A percentile compares a stretch with the other conserved stretches of the same genome.
phyloP scores from a whole-genome alignment of 805 yeast genomes.

The Sugiyamaella smithiae region DNA sequence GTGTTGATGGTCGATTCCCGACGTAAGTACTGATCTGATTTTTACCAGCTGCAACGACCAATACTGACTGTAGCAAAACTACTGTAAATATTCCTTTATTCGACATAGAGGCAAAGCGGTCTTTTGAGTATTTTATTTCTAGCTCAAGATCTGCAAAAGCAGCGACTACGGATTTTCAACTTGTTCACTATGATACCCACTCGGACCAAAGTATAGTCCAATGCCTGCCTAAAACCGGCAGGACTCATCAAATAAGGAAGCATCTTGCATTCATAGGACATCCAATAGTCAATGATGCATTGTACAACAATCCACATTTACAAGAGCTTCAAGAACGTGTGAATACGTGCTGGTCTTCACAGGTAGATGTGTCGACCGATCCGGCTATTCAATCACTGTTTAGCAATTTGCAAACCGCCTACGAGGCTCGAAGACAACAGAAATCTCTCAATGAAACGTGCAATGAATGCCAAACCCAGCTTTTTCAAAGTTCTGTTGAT shows the following conservation, averaged over 20 bases:
- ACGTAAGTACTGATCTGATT: not conserved
- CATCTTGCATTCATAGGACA: conserved; percentile 80
- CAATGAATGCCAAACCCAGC: conserved; percentile 55
- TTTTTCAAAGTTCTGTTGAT: conserved; percentile 75
- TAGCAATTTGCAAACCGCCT: not conserved
- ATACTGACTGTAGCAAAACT: conserved; percentile 40
- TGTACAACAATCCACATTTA: conserved; percentile 65
- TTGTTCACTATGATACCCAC: conserved; percentile 53
- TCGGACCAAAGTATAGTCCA: conserved; percentile 57
- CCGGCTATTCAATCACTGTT: not conserved
- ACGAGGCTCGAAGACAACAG: not conserved
- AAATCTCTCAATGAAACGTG: conserved; percentile 37
- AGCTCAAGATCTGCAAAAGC: conserved; percentile 41
- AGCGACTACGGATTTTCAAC: conserved; percentile 62
- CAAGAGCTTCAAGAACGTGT: conserved; percentile 37
- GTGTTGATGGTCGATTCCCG: conserved; percentile 80
- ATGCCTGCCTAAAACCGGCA: conserved; percentile 83
- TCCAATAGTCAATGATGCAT: conserved; percentile 89
- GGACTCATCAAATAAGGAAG: conserved; percentile 93
- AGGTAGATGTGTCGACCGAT: not conserved
- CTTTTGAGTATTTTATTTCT: conserved; percentile 32
- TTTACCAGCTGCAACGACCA: not conserved
- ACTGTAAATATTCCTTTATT: conserved; percentile 59
- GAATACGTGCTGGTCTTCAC: not conserved
- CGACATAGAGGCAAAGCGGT: conserved; percentile 64